These are phyloP conservation scores for Apostasia shenzhenica DNA, from an alignment of 106 monocot genomes.

Conservation along the genomic window DNA sequence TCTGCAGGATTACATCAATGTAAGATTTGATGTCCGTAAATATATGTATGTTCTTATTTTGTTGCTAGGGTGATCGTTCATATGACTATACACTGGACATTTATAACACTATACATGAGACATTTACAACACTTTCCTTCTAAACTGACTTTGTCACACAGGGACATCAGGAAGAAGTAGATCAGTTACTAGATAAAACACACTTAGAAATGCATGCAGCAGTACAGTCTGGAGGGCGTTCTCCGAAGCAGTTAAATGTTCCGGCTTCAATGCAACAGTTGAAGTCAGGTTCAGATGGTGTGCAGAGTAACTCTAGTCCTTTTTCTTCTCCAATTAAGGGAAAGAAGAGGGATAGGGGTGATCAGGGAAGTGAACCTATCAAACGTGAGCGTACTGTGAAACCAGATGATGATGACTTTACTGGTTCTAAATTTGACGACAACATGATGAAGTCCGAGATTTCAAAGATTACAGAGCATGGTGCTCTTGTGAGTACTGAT, in stretches of 20 bases:
- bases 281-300: slow-evolving; percentile 47
- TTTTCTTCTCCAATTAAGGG: slow-evolving; percentile 25
- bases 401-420: slow-evolving; percentile 38
- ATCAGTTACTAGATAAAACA: slow-evolving; percentile 43
- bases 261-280: slow-evolving; percentile 37
- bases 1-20: slow-evolving; percentile 6
- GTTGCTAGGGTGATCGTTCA: neutral
- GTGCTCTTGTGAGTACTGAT: slow-evolving; percentile 34
- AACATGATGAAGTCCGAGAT: slow-evolving; percentile 43
- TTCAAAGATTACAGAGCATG: slow-evolving; percentile 63
- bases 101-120: neutral
- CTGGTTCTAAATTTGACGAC: slow-evolving; percentile 20
- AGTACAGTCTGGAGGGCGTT: slow-evolving; percentile 65
- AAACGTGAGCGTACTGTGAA: slow-evolving; percentile 46
- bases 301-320: slow-evolving; percentile 35
- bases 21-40: slow-evolving; percentile 15
- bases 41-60: neutral
- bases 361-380: slow-evolving; percentile 27
- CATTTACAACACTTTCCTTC: neutral
- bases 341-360: slow-evolving; percentile 43
- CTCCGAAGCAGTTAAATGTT: slow-evolving; percentile 48
- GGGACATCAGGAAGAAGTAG: slow-evolving; percentile 54
- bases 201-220: slow-evolving; percentile 70
- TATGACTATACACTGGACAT: neutral
- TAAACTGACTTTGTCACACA: slow-evolving; percentile 10